Evolutionary conservation across 805 yeast genomes (phyloP).

Genomic region (Hanseniaspora lindneri): DNA sequence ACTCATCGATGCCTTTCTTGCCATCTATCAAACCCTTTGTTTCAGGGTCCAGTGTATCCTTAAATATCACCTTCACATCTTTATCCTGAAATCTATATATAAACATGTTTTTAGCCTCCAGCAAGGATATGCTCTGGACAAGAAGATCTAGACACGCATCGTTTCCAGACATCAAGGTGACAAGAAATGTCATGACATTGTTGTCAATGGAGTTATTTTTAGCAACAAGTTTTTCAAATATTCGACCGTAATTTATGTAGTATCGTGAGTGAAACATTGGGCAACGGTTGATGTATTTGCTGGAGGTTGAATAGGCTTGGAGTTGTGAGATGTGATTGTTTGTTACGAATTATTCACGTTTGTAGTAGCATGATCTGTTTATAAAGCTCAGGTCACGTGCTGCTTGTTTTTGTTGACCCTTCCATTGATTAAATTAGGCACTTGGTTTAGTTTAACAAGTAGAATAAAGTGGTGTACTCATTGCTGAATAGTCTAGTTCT

Average conservation of each 20-base stretch:
- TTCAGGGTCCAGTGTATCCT: not conserved
- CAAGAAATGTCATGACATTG: slow-evolving; percentile 24
- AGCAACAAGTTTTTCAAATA: slow-evolving; percentile 20
- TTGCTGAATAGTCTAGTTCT: no score
- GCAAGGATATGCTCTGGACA: slow-evolving; percentile 27
- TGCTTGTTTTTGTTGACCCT: no score
- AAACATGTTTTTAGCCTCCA: slow-evolving; percentile 29
- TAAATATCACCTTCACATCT: not conserved
- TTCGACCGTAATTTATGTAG: slow-evolving; percentile 21
- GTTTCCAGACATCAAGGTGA: slow-evolving; percentile 19
- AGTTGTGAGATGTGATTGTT: no score
- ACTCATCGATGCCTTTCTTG: slow-evolving; percentile 12
- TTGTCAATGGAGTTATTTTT: slow-evolving; percentile 21
- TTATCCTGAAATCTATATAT: slow-evolving; percentile 22
- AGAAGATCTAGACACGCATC: slow-evolving; percentile 27
- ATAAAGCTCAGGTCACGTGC: no score
- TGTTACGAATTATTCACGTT: no score
- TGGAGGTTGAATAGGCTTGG: no score
- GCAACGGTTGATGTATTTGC: no score
- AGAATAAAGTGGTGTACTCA: no score
- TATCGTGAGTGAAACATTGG: slow-evolving; percentile 14
- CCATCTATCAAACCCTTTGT: not conserved
- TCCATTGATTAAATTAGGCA: no score
- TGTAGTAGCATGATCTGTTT: no score
- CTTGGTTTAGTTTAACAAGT: no score